phyloP scores from a whole-genome alignment of 2,329 filamentous ascomycete genomes.

The Nemania sp. region DNA sequence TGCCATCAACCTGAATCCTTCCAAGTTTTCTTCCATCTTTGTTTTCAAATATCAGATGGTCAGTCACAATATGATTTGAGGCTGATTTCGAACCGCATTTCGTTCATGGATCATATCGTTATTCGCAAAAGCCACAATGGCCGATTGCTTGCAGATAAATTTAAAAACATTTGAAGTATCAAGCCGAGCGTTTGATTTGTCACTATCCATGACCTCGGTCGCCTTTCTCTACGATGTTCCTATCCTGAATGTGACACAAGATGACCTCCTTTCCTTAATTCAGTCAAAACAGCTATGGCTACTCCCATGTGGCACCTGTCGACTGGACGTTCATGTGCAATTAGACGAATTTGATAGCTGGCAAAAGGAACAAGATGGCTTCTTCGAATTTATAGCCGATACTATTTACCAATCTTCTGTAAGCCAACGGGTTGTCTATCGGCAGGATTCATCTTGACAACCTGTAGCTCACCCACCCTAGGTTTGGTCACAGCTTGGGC shows the following conservation, averaged over 20 bases:
- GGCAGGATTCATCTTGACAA: background rate
- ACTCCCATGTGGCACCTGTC: conserved; percentile 34
- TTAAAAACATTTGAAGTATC: conserved; percentile 34
- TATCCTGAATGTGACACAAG: conserved; percentile 9
- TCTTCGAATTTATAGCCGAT: conserved; percentile 33
- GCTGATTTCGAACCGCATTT: background rate
- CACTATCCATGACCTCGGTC: conserved; percentile 30
- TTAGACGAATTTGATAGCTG: conserved; percentile 14
- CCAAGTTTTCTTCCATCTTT: too few relatives aligned
- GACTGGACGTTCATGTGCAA: conserved; percentile 31
- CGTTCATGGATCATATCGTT: background rate
- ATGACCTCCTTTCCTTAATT: conserved; percentile 29
- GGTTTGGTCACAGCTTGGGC: conserved; percentile 37
- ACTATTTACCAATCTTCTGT: conserved; percentile 33
- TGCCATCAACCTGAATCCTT: background rate
- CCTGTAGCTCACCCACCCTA: conserved; percentile 25
- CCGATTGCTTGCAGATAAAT: conserved; percentile 27
- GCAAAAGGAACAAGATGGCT: conserved; percentile 13
- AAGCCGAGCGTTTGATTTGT: conserved; percentile 17
- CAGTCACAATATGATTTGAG: background rate
- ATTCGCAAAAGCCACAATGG: conserved; percentile 24
- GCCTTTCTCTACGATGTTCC: conserved; percentile 32
- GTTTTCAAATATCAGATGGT: background rate
- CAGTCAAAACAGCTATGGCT: conserved; percentile 35
- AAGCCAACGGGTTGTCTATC: conserved; percentile 16